Evolutionary conservation across 306 rosid genomes (phyloP).

Genomic region (Senna tora): DNA sequence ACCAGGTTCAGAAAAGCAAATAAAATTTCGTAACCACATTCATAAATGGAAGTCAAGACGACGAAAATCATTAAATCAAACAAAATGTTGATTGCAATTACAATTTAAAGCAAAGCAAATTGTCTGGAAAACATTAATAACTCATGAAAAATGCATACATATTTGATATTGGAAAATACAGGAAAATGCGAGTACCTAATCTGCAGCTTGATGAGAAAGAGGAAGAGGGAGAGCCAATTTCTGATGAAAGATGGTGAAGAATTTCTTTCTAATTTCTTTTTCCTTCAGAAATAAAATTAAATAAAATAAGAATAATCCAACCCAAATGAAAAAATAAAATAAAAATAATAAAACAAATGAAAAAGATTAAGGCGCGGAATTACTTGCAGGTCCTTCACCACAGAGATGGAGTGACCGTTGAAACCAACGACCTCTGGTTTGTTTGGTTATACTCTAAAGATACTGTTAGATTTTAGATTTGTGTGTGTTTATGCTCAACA

Average conservation of each 20-base stretch:
- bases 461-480: background rate
- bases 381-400: conserved; percentile 35
- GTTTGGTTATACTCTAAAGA: conserved; percentile 32
- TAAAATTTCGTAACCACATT: background rate
- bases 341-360: background rate
- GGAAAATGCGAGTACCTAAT: conserved; percentile 45
- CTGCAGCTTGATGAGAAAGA: conserved; percentile 47
- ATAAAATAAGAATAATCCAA: background rate
- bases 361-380: conserved; percentile 42
- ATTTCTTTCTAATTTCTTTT: conserved; percentile 19
- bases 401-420: conserved; percentile 48
- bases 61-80: background rate
- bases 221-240: conserved; percentile 33
- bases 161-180: conserved; percentile 17
- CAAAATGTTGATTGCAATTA: conserved; percentile 19
- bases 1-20: background rate
- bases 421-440: conserved; percentile 49
- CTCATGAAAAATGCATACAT: conserved; percentile 6
- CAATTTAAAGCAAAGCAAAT: background rate
- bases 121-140: background rate
- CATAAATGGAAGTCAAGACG: background rate
- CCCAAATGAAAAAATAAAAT: background rate
- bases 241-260: conserved; percentile 30
- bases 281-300: background rate
- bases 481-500: background rate